A percentile compares a stretch with the other conserved stretches of the same genome.
These are phyloP conservation scores for Rhodotorula sphaerocarpa DNA, from an alignment of 768 basidiomycete species.

Conservation along the genomic window DNA sequence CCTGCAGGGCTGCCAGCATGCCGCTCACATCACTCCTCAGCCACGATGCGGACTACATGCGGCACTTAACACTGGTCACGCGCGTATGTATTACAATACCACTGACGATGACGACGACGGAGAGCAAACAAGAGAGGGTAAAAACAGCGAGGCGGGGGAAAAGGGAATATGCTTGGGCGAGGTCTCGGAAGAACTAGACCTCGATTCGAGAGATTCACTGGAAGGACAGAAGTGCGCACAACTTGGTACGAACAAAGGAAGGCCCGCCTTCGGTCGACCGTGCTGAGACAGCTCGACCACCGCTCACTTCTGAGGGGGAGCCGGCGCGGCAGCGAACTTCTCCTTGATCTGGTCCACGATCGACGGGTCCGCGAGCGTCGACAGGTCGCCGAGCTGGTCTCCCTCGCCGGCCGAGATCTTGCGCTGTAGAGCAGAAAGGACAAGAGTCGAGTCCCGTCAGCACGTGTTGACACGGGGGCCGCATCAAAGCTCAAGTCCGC, in stretches of 20 bases:
- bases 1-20: no score
- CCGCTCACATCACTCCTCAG: no score
- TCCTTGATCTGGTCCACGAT: constrained; percentile 67
- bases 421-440: constrained; percentile 45
- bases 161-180: no score
- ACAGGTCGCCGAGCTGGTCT: constrained; percentile 90
- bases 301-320: background rate
- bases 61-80: constrained; percentile 52
- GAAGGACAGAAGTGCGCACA: no score
- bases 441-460: constrained; percentile 35
- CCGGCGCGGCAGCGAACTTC: background rate
- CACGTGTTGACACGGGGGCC: no score
- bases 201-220: no score
- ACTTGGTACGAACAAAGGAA: no score
- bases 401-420: constrained; percentile 92
- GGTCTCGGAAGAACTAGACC: no score
- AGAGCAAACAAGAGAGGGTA: constrained; percentile 55
- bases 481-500: no score
- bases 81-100: constrained; percentile 48
- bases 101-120: constrained; percentile 54
- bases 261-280: no score
- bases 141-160: constrained; percentile 54
- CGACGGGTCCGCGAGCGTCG: constrained; percentile 79
- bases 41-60: no score
- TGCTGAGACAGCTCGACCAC: no score